phyloP scores from a whole-genome alignment of 805 yeast species.

The Kluyveromyces siamensis region DNA sequence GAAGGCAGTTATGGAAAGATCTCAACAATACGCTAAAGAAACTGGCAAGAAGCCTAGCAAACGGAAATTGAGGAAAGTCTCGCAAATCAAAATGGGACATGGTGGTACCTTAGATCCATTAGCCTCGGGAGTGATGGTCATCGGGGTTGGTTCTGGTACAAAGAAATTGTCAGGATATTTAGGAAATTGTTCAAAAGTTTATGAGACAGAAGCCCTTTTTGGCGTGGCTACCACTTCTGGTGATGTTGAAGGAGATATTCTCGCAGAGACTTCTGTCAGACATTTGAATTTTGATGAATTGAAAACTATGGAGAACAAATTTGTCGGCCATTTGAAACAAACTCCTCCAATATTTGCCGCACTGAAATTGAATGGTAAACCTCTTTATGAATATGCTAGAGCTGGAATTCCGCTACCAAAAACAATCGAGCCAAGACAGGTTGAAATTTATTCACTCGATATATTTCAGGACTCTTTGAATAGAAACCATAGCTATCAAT shows the following conservation, averaged over 20 bases:
- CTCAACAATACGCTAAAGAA: conserved; percentile 30
- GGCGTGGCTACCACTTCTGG: conserved; percentile 93
- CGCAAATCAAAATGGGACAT: conserved; percentile 85
- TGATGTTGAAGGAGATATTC: conserved; percentile 79
- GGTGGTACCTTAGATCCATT: conserved; percentile 96
- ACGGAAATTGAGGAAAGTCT: conserved; percentile 39
- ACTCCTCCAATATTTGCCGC: conserved; percentile 96
- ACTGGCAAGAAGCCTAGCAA: conserved; percentile 41
- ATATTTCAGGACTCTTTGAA: conserved; percentile 43
- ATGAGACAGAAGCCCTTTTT: conserved; percentile 74
- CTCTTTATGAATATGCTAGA: conserved; percentile 89
- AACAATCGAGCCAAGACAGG: conserved; percentile 69
- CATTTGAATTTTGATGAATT: conserved; percentile 51
- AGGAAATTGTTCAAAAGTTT: conserved; percentile 66
- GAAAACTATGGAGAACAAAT: conserved; percentile 43
- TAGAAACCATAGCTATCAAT: conserved; percentile 46
- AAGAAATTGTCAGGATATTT: conserved; percentile 66
- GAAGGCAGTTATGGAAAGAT: conserved; percentile 39
- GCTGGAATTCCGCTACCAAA: conserved; percentile 77
- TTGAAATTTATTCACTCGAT: conserved; percentile 46
- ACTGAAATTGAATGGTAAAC: conserved; percentile 87
- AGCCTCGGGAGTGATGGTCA: conserved; percentile 88
- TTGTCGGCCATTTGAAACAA: conserved; percentile 75
- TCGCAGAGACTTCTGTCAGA: conserved; percentile 45
- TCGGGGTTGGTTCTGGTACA: conserved; percentile 92